Conservation (phyloP, 163 green algal species). For the Volvox carteri region DNA sequence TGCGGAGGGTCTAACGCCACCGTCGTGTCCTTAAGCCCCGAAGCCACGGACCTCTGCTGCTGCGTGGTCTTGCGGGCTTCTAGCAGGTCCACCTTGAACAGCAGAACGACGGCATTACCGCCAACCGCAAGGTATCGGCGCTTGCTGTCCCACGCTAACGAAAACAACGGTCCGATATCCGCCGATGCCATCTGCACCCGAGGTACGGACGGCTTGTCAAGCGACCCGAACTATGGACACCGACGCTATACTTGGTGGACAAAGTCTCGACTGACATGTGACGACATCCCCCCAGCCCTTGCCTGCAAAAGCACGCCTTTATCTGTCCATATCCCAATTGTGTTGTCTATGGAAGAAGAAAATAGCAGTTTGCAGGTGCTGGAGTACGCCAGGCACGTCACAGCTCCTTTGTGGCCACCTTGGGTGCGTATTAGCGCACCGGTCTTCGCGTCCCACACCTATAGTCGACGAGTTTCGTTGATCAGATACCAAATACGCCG, state of each 20-base stretch:
- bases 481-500: background rate
- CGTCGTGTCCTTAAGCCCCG: conserved; percentile 53
- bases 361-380: conserved; percentile 74
- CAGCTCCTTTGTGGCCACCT: conserved; percentile 78
- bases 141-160: conserved; percentile 72
- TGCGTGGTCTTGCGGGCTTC: conserved; percentile 68
- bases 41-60: conserved; percentile 65
- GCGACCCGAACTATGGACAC: background rate
- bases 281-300: background rate
- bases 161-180: conserved; percentile 72
- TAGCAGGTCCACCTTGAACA: conserved; percentile 75
- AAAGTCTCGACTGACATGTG: conserved; percentile 2
- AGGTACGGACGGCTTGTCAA: background rate
- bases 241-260: background rate
- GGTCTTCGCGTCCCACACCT: conserved; percentile 79
- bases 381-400: conserved; percentile 77
- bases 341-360: conserved; percentile 80
- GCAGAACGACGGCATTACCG: conserved; percentile 73
- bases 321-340: conserved; percentile 79
- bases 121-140: conserved; percentile 73
- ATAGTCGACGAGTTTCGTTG: background rate
- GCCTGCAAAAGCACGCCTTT: conserved; percentile 77
- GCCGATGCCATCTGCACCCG: conserved; percentile 60
- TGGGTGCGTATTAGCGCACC: conserved; percentile 73
- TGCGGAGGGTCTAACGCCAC: conserved; percentile 59